These are phyloP conservation scores for Exophiala xenobiotica DNA, from an alignment of 2,329 filamentous ascomycete genomes.

Conservation along the genomic window DNA sequence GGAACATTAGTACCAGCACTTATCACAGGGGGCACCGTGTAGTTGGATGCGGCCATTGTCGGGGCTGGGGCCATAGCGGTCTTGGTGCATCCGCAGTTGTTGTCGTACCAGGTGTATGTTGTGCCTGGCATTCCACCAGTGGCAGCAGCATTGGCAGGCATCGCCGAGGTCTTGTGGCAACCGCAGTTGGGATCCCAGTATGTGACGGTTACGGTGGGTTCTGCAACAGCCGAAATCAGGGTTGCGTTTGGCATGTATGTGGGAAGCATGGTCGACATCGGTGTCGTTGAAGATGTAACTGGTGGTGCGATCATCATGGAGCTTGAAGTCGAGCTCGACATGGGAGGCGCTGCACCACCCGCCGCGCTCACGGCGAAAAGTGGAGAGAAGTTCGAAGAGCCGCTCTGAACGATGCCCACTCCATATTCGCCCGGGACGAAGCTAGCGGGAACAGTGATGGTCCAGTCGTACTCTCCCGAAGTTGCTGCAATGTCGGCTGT, in stretches of 20 bases:
- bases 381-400: conserved; percentile 13
- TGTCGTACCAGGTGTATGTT: conserved; percentile 26
- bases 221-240: conserved; percentile 8
- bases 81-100: conserved; percentile 22
- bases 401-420: conserved; percentile 22
- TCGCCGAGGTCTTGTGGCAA: conserved; percentile 22
- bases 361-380: conserved; percentile 8
- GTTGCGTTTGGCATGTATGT: conserved; percentile 11
- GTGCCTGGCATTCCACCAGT: conserved; percentile 12
- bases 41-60: conserved; percentile 14
- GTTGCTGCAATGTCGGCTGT: conserved; percentile 17
- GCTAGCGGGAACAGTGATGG: conserved; percentile 18
- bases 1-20: conserved; percentile 16
- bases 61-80: conserved; percentile 20
- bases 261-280: not conserved
- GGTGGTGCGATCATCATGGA: not conserved
- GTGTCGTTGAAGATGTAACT: not conserved
- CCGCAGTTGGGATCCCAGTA: conserved; percentile 25
- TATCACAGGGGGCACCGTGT: conserved; percentile 11
- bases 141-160: conserved; percentile 15
- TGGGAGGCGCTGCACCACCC: not conserved
- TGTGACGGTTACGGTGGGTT: conserved; percentile 22
- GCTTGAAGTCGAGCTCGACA: not conserved
- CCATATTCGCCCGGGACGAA: conserved; percentile 25
- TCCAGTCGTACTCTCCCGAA: conserved; percentile 23